A percentile compares a stretch with the other conserved stretches of the same genome.
phyloP scores from a whole-genome alignment of 2,329 filamentous ascomycete genomes.

The Pestalotiopsis sp. region DNA sequence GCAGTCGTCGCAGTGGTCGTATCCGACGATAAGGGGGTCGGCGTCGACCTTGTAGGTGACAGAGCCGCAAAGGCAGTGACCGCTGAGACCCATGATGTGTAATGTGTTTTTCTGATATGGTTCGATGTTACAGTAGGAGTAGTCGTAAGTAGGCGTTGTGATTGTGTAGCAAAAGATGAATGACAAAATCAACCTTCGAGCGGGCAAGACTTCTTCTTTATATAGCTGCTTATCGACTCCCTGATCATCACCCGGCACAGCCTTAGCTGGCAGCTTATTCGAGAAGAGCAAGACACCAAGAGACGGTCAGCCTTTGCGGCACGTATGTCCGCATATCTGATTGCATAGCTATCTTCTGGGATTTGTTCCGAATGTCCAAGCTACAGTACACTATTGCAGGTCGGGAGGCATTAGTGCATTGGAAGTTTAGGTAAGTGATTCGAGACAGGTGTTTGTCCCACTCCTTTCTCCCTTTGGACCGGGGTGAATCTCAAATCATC shows the following conservation, averaged over 20 bases:
- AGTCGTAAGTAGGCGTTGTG: background rate
- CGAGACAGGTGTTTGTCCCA: background rate
- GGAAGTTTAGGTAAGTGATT: background rate
- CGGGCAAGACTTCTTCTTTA: background rate
- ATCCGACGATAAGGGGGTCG: slow-evolving; percentile 46
- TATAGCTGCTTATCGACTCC: background rate
- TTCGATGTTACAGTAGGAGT: background rate
- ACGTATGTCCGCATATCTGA: background rate
- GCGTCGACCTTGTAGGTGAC: slow-evolving; percentile 64
- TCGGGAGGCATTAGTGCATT: too few species aligned
- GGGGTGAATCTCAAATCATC: background rate
- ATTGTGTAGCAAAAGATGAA: background rate
- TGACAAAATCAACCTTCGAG: background rate
- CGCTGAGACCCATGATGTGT: slow-evolving; percentile 61
- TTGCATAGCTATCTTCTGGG: background rate
- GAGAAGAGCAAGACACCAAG: background rate
- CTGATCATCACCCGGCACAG: background rate
- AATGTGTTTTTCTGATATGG: background rate
- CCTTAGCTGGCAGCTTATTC: background rate
- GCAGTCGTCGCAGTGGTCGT: slow-evolving; percentile 74
- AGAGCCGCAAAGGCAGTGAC: slow-evolving; percentile 71
- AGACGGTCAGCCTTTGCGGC: background rate
- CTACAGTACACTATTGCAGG: background rate
- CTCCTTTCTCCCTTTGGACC: background rate
- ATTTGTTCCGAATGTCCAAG: too few species aligned